Conservation (phyloP, 2,329 filamentous ascomycete genomes). For the Phialophora verrucosa region DNA sequence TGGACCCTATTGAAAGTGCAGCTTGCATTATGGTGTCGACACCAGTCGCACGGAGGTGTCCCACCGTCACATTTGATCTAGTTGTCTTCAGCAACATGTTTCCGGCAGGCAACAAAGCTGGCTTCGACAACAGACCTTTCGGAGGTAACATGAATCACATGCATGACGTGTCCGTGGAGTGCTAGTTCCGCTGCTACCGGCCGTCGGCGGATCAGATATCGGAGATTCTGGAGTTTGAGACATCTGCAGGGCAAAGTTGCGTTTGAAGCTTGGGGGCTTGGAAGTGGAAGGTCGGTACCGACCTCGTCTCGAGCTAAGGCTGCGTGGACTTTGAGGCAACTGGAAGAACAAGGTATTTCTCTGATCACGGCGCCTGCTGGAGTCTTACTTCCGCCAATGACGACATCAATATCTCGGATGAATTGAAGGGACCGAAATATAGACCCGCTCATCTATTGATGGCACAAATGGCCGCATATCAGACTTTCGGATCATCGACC, state of each 20-base stretch:
- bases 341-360: slow-evolving; percentile 1
- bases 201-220: not conserved
- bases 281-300: not conserved
- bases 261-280: not conserved
- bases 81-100: slow-evolving; percentile 7
- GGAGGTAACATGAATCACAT: slow-evolving; percentile 58
- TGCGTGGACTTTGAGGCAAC: too few species aligned
- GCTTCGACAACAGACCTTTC: slow-evolving; percentile 49
- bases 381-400: not conserved
- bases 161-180: slow-evolving; percentile 40
- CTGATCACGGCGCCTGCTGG: not conserved
- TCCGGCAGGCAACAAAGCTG: slow-evolving; percentile 2
- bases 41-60: slow-evolving; percentile 24
- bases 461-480: not conserved
- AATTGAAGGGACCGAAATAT: not conserved
- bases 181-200: not conserved
- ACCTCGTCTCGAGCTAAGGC: not conserved
- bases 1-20: slow-evolving; percentile 54
- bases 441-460: not conserved
- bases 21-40: slow-evolving; percentile 37
- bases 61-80: slow-evolving; percentile 57
- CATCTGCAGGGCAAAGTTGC: slow-evolving; percentile 9
- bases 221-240: slow-evolving; percentile 16
- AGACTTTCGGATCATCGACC: not conserved
- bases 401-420: not conserved